phyloP scores from a whole-genome alignment of 495 filamentous ascomycete species.

The Penicillium pulvis region DNA sequence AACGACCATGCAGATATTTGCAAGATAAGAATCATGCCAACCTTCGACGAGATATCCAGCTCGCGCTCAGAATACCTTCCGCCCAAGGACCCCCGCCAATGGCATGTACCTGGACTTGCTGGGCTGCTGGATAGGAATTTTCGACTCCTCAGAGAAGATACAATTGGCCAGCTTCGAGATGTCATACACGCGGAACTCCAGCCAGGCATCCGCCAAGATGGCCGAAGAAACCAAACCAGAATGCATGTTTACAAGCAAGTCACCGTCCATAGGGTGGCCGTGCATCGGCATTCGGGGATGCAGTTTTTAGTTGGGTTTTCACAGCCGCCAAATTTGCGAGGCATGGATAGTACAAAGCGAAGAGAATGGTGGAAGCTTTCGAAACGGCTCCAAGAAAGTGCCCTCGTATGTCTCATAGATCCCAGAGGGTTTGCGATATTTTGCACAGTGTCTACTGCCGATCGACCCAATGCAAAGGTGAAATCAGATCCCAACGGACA shows the following conservation, averaged over 20 bases:
- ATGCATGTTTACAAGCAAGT: constrained; percentile 9
- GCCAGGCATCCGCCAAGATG: constrained; percentile 22
- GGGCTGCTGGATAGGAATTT: constrained; percentile 60
- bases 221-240: constrained; percentile 1
- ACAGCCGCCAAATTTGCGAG: neutral
- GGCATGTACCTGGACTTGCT: constrained; percentile 56
- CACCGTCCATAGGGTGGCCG: neutral
- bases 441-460: constrained; percentile 1
- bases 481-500: neutral
- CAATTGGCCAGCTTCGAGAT: constrained; percentile 53
- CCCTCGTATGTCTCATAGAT: constrained; percentile 9
- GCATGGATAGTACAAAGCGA: neutral
- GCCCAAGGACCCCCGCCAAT: constrained; percentile 46
- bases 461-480: neutral
- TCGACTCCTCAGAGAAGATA: constrained; percentile 54
- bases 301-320: constrained; percentile 5
- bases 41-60: constrained; percentile 59
- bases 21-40: constrained; percentile 66
- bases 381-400: constrained; percentile 4
- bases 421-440: constrained; percentile 5
- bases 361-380: constrained; percentile 8
- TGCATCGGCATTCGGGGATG: constrained; percentile 1
- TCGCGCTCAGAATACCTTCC: constrained; percentile 60
- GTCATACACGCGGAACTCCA: constrained; percentile 23
- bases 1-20: constrained; percentile 64